Percentiles rank a stretch among this genome's conserved stretches.
Conservation (phyloP, 108 stramenopile genomes). For the Poteriospumella lacustris region DNA sequence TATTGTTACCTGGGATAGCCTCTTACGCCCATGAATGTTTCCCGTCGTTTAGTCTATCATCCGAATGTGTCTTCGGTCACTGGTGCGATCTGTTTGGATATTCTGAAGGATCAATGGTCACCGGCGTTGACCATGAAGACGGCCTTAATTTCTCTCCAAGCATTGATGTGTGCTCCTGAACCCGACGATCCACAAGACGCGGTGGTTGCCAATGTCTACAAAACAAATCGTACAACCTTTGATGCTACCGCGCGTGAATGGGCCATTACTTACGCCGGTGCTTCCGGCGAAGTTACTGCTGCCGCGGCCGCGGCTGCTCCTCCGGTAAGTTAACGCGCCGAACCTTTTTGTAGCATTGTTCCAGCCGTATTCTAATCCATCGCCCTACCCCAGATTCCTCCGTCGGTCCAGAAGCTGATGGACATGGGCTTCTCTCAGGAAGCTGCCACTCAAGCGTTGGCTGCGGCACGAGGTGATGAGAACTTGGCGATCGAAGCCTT, state of each 20-base stretch:
- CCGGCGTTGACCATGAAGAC: constrained; percentile 95
- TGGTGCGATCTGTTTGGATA: constrained; percentile 94
- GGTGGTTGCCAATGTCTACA: constrained; percentile 84
- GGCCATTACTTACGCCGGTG: constrained; percentile 78
- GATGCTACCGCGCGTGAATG: constrained; percentile 81
- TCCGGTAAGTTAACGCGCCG: neutral
- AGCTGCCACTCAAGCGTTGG: constrained; percentile 70
- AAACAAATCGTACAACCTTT: constrained; percentile 66
- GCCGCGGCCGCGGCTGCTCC: neutral
- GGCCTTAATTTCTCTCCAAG: constrained; percentile 78
- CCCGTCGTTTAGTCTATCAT: constrained; percentile 70
- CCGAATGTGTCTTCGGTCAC: constrained; percentile 90
- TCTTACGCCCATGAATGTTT: neutral
- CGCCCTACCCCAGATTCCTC: neutral
- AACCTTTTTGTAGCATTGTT: neutral
- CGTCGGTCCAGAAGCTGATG: constrained; percentile 46
- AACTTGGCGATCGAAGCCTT: constrained; percentile 75
- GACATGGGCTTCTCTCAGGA: constrained; percentile 92
- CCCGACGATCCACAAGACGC: constrained; percentile 82
- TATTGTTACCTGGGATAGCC: neutral
- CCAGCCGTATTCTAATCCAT: too few relatives aligned
- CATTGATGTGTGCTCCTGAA: constrained; percentile 74
- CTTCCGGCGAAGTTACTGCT: neutral
- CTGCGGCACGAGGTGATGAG: constrained; percentile 79
- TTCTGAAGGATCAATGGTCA: constrained; percentile 94